These are phyloP conservation scores for Xylariales sp. DNA, from an alignment of 2,329 filamentous ascomycete genomes.

Conservation along the genomic window DNA sequence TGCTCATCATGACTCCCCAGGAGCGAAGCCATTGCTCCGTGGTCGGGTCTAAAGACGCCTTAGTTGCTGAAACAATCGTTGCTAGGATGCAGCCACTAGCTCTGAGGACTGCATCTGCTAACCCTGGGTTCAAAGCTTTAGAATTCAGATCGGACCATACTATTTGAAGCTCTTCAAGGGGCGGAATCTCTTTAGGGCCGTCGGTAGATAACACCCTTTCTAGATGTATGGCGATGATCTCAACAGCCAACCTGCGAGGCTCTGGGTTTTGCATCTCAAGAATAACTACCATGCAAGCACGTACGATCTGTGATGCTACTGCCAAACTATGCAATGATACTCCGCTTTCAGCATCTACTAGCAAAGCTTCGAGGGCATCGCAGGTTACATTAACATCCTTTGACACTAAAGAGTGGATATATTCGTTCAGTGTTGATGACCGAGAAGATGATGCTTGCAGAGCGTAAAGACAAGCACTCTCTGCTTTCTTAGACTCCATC, in stretches of 20 bases:
- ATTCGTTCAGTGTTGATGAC: too few species aligned
- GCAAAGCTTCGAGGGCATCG: constrained; percentile 34
- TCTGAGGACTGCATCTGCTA: constrained; percentile 46
- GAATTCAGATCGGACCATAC: constrained; percentile 36
- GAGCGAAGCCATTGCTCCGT: constrained; percentile 18
- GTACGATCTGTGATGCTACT: constrained; percentile 23
- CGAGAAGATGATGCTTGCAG: too few species aligned
- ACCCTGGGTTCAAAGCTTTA: constrained; percentile 39
- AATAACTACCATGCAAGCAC: constrained; percentile 39
- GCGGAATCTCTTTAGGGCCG: constrained; percentile 20
- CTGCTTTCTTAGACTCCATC: constrained; percentile 6
- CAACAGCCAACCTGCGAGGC: constrained; percentile 41
- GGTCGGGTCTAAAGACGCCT: constrained; percentile 8
- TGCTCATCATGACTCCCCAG: constrained; percentile 48
- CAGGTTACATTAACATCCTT: constrained; percentile 35
- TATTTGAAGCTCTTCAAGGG: constrained; percentile 26
- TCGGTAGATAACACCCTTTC: constrained; percentile 31
- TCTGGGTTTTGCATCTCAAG: constrained; percentile 33
- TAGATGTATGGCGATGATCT: constrained; percentile 41
- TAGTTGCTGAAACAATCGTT: constrained; percentile 17
- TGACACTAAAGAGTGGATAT: too few species aligned
- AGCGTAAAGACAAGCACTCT: too few species aligned
- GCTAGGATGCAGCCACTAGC: constrained; percentile 41
- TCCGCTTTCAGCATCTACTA: constrained; percentile 13
- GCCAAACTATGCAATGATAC: constrained; percentile 15